Base-by-base conservation (phyloP, 2,329 filamentous ascomycete species). In the Aspergillus arachidicola region DNA sequence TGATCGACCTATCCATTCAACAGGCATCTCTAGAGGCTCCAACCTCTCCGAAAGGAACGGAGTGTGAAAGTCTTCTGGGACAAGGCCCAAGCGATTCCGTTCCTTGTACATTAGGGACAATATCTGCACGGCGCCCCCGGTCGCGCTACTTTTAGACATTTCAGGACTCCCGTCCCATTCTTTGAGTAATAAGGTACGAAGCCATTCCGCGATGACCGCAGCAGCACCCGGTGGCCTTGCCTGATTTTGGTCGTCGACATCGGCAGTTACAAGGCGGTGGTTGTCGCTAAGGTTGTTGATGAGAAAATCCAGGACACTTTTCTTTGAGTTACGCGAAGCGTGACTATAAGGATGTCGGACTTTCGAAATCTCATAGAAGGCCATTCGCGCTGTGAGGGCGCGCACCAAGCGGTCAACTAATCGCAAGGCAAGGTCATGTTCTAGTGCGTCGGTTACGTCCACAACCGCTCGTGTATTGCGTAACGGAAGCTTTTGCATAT, bases 101-200 rank as follows among this genome's bases (percentile, higher is more conserved):
- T 92, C 88, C 87, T 85, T 82, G 90, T 92, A 89, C 75, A 96
- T 85, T 28, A 88, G 85, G 34, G 86, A 82, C 54, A 96, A 86
- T 34, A 96, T 84, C 55, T 89, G 87, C 46, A 97, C 79, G 9
- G 93, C 92, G 58, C 92, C 91, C 16, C 92, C 91, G 65, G 93
- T 89, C 16, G 90, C 84, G 34, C 89, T 87, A 70, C 91, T 89
- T 60, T 86, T 88, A 2, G 87, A 82, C 58, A 96, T 85, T 50
- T 89, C 85, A 1, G 91, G 85, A 60, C 86, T 86, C 0, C 92
- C 91, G 72, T 94, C 86, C 94, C 94, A 97, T 65, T 92, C 88
- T 60, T 89, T 87, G 51, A 96, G 79, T 71, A 97, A 86, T 1
- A 95, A 84, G 0, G 89, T 88, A 63, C 91, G 74, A 36, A 82